Percentiles rank a stretch among this genome's conserved stretches.
Conservation (phyloP, 352 stramenopile species). For the Globisporangium nunn region DNA sequence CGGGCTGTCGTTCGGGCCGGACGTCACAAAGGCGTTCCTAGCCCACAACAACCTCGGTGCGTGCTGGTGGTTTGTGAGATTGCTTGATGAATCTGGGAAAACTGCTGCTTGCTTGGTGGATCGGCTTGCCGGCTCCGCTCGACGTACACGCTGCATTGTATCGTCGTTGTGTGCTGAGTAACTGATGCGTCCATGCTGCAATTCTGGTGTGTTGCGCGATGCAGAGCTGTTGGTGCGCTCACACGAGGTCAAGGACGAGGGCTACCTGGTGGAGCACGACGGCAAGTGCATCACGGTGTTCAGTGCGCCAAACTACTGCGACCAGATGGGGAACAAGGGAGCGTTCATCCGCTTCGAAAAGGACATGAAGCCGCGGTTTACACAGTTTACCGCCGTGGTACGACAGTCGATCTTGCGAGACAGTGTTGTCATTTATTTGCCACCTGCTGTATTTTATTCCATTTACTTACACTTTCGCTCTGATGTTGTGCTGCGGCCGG, state of each 20-base stretch:
- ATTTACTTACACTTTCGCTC: not conserved
- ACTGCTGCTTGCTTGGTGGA: conserved; percentile 1
- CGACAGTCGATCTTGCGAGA: conserved; percentile 8
- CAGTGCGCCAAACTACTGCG: conserved; percentile 99
- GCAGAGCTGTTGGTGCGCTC: conserved; percentile 94
- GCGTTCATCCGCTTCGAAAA: conserved; percentile 98
- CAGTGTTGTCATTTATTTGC: not conserved
- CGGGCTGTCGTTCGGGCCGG: conserved; percentile 95
- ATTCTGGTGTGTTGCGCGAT: not conserved
- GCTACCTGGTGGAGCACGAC: conserved; percentile 98
- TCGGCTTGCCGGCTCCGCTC: not conserved
- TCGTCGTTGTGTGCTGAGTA: not conserved
- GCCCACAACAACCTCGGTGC: conserved; percentile 92
- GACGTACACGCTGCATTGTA: too few relatives aligned
- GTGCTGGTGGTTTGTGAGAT: conserved; percentile 4
- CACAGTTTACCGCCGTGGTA: conserved; percentile 92
- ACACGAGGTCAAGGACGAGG: conserved; percentile 99
- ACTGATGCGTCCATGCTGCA: conserved; percentile 2
- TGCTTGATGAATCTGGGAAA: too few relatives aligned
- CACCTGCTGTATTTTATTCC: not conserved
- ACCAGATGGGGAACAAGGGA: conserved; percentile 99
- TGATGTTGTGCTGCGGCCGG: too few relatives aligned
- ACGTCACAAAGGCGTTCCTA: conserved; percentile 97
- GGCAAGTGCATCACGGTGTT: conserved; percentile 99
- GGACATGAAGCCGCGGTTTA: conserved; percentile 94